Evolutionary conservation across 352 stramenopile genomes (phyloP), one percentile per base, ranked within the genome.

Genomic region (Phytopythium oedochilum): DNA sequence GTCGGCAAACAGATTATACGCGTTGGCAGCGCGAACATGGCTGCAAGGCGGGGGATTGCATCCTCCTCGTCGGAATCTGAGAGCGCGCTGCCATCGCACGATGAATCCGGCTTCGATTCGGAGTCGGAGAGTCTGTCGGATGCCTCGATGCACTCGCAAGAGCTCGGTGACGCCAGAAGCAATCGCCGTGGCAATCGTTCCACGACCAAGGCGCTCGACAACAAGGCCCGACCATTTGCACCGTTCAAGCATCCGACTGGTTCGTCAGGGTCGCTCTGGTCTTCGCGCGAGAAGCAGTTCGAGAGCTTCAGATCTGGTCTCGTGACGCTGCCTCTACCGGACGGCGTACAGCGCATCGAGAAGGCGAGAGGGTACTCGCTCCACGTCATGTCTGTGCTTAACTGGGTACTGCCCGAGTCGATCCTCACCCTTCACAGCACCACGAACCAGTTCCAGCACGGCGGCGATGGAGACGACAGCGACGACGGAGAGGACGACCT

Each of bases 271-370:
- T 87, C 71, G 22, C 63, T 76, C 1, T 92, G 81, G 81, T 66
- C 53, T 20, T 63, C 57, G 9, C 70, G 84, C 34, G 84, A 92
- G 59, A 77, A 76, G 25, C 70, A 89, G 46, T 94, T 94, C 57
- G 84, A 94, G 54, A 71, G 75, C 31, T 92, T 94, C 54, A 81
- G 82, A 25, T 68, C 73, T 0, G 77, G 69, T 45, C 65, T 78
- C 25, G 55, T 89, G 31, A 75, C 84, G 4, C 66, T 94, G 39
- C 78, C 84, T 0, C 73, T 90, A n/a, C 84, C 84, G 10, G 63
- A 80, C 14, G 59, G 55, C 0, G 73, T 81, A 5, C 57, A 55
- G 29, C 82, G 74, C 1, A 62, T 87, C 48, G 74, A 83, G 20
- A 86, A 78, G 59, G 66, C 76, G 15, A 77, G 72, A 49, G 81